Evolutionary conservation across 306 rosid species (phyloP).

Genomic region (Quercus dentata): DNA sequence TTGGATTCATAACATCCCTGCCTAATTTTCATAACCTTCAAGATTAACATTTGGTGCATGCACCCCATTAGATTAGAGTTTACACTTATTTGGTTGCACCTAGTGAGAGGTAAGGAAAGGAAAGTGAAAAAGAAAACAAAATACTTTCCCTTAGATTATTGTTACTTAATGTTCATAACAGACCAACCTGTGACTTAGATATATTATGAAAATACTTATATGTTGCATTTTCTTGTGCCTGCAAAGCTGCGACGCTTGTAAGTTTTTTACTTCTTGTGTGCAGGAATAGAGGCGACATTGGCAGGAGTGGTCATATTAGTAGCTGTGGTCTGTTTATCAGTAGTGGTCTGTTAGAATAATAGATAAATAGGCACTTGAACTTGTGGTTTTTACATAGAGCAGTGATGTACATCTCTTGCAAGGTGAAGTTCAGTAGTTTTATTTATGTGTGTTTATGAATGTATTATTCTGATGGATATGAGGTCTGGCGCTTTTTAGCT

Average conservation of each 20-base stretch:
- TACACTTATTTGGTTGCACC: too few relatives aligned
- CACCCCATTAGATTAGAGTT: background rate
- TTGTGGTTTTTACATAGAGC: background rate
- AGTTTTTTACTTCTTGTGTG: constrained; percentile 1
- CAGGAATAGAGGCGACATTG: constrained; percentile 31
- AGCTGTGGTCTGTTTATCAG: constrained; percentile 9
- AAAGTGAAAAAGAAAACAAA: too few relatives aligned
- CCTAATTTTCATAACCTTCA: background rate
- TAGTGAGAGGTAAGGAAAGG: too few relatives aligned
- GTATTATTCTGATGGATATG: background rate
- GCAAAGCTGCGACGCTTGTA: background rate
- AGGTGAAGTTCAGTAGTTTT: background rate
- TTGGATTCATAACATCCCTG: background rate
- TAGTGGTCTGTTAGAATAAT: background rate
- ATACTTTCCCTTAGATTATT: background rate
- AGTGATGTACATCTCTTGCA: background rate
- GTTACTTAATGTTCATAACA: background rate
- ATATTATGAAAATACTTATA: background rate
- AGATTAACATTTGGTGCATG: background rate
- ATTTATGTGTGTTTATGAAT: background rate
- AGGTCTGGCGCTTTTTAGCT: background rate
- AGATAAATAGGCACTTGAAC: background rate
- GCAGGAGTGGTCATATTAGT: background rate
- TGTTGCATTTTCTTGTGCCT: background rate
- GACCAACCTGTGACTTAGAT: background rate